Base-by-base conservation (phyloP, 306 rosid genomes). In the Vigna hirtella region DNA sequence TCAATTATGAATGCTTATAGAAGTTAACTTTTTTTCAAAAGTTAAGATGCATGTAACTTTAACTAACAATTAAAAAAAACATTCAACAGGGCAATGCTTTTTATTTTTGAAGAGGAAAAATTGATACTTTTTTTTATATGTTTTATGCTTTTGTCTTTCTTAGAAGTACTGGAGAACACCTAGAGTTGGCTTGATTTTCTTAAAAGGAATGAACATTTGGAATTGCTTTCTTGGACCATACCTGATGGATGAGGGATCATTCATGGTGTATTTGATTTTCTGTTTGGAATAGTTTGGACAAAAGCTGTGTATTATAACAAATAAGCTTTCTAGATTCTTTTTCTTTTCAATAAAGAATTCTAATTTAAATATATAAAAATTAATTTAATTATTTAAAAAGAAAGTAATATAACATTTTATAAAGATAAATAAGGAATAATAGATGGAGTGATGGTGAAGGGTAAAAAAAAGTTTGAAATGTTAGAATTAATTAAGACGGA, bases 221-320 rank as follows among this genome's bases (percentile, higher is more conserved):
- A 66, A 18, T 42, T 26, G 71, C 32, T 18, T 30, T 66, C n/a
- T 66, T 66, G 71, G 52, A 66, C 71, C 70, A 64, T 64, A 63
- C 71, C 71, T 66, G 71, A 17, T 66, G 52, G 71, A 0, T 66
- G 52, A 40, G 50, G 45, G 52, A 65, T 65, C 32, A 40, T 4
- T 18, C 5, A 63, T 63, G 52, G 71, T 40, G 51, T 18, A 66
- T 42, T 42, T 66, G 51, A 40, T 66, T 42, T 66, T 65, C n/a
- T 65, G 30, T 38, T n/a, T 38, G 40, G 30, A 65, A 17, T 38
- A 38, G 14, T 38, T 65, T 36, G 5, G 70, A 65, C 47, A 63
- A 63, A 36, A 63, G 69, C 9, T 61, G 42, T 26, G 6, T 6
- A 45, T 36, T 65, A 65, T 1, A 38, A 4, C 3, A 64, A 63